Base-by-base conservation (phyloP, 345 rosid species). In the Cochlearia excelsa region DNA sequence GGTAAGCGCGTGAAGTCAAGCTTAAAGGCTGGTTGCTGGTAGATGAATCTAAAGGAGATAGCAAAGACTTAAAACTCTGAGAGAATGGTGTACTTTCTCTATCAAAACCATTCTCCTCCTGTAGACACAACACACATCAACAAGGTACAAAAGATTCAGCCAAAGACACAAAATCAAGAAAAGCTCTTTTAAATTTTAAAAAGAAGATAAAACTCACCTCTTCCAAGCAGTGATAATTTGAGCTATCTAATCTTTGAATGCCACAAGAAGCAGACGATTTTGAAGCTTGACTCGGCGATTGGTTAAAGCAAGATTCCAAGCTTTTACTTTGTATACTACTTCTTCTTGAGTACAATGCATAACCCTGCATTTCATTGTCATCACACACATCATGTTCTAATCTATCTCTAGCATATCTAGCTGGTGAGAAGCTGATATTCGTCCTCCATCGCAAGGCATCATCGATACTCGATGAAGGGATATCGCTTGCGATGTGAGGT, bases 381-480 rank as follows among this genome's bases (percentile, higher is more conserved):
- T 33, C 26, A 7, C 43, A 5, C 11, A 7, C 3, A 45, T 52
- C 71, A 41, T 66, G 83, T 31, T 52, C 78, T 70, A 75, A 57
- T 78, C 76, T 62, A 78, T 83, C 82, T 81, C 94, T 81, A 78
- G 71, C 72, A 79, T 74, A 86, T 84, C 66, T 79, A 66, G 86
- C 77, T 45, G 96, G 98, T 38, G 88, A 85, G 73, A 77, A 91
- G 71, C 95, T 85, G 53, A 90, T 74, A 77, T 91, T 91, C 1
- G 73, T 84, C 74, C 78, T 80, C 98, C 96, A 88, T 63, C 56
- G 83, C 26, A 83, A 82, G 62, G 78, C 84, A 10, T 82, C 92
- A n/a, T 63, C 75, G 45, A 51, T 74, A 51, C 43, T 74, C 29
- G 59, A 57, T 34, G 85, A 69, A 71, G 70, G 65, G 48, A 42